These are phyloP conservation scores for Lactarius indigo DNA, from an alignment of 768 basidiomycete species.

Conservation along the genomic window DNA sequence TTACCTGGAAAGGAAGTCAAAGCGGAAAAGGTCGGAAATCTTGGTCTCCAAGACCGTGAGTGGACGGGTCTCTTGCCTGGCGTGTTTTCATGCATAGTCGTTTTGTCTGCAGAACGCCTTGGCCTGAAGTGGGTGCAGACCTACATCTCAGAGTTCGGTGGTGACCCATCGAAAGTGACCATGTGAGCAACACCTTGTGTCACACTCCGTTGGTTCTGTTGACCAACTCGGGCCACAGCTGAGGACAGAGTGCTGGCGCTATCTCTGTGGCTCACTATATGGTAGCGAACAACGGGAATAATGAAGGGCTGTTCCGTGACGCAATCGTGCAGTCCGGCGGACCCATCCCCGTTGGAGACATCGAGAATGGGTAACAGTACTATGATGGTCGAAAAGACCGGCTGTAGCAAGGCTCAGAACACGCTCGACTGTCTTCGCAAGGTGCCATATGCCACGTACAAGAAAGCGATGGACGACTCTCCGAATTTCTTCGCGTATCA, in stretches of 20 bases:
- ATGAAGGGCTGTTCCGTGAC: conserved; percentile 40
- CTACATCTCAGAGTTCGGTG: conserved; percentile 61
- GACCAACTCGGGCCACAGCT: conserved; percentile 30
- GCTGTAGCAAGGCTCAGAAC: conserved; percentile 35
- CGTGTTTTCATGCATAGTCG: not conserved
- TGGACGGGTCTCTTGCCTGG: not conserved
- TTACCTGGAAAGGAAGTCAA: conserved; percentile 50
- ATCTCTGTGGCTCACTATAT: conserved; percentile 45
- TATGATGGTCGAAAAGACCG: conserved; percentile 44
- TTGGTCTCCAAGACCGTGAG: conserved; percentile 66
- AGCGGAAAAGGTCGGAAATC: conserved; percentile 51
- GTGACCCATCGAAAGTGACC: conserved; percentile 58
- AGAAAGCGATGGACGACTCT: conserved; percentile 34
- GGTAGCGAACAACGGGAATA: conserved; percentile 38
- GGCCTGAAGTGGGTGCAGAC: conserved; percentile 65
- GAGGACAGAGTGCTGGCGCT: conserved; percentile 55
- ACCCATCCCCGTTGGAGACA: conserved; percentile 33
- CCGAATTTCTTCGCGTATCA: conserved; percentile 35
- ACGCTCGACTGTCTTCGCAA: conserved; percentile 44
- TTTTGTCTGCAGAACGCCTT: conserved; percentile 41
- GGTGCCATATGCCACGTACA: conserved; percentile 33
- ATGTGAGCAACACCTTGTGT: conserved; percentile 38
- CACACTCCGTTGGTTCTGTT: not conserved
- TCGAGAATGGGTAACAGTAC: conserved; percentile 32
- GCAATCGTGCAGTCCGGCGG: conserved; percentile 46